Conservation (phyloP, 495 filamentous ascomycete genomes). For the Talaromyces proteolyticus region DNA sequence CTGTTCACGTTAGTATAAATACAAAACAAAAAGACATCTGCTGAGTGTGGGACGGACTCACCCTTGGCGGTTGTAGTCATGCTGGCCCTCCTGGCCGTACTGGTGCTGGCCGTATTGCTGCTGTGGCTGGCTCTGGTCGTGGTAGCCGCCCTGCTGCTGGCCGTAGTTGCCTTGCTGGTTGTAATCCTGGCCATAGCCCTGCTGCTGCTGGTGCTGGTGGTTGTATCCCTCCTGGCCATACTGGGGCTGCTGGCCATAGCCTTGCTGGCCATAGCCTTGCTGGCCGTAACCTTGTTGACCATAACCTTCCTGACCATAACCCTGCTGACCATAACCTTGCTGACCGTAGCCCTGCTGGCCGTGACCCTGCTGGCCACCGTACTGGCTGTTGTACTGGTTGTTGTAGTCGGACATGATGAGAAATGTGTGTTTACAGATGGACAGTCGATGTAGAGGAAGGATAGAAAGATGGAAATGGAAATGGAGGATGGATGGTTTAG, state of each 20-base stretch:
- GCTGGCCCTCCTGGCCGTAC: conserved; percentile 15
- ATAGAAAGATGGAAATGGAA: neutral
- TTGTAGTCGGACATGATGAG: conserved; percentile 34
- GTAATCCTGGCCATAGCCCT: conserved; percentile 16
- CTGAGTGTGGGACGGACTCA: neutral
- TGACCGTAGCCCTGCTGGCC: conserved; percentile 11
- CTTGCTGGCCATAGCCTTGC: conserved; percentile 19
- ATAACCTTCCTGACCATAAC: conserved; percentile 19
- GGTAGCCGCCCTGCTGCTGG: conserved; percentile 11
- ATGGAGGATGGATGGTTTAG: neutral
- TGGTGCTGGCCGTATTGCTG: conserved; percentile 18
- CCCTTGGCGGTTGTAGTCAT: neutral
- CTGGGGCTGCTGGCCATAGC: conserved; percentile 13
- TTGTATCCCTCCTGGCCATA: no score
- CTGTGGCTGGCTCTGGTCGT: conserved; percentile 19
- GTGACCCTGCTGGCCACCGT: conserved; percentile 10
- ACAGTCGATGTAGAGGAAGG: neutral
- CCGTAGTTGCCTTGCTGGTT: conserved; percentile 5
- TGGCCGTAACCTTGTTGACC: conserved; percentile 15
- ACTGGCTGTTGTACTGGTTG: conserved; percentile 30
- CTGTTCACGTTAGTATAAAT: conserved; percentile 5
- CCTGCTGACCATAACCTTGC: conserved; percentile 20
- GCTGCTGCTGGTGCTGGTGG: no score
- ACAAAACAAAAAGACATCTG: neutral
- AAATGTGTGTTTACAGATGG: neutral